These are phyloP conservation scores for Apodospora peruviana DNA, from an alignment of 495 filamentous ascomycete genomes.

Conservation along the genomic window DNA sequence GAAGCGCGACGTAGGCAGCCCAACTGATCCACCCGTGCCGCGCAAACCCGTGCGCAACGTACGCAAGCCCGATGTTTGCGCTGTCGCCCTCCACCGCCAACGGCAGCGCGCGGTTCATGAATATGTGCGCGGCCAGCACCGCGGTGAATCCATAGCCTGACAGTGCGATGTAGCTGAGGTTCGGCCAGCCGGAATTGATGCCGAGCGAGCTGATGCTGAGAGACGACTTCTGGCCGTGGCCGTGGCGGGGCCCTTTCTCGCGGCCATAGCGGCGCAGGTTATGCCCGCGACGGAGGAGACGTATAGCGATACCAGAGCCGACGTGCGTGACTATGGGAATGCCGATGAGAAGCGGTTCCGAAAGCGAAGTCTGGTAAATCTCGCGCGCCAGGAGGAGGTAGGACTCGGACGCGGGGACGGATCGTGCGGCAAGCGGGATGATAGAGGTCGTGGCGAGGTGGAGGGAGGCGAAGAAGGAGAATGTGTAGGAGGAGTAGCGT, in stretches of 20 bases:
- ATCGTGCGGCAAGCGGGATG: conserved; percentile 57
- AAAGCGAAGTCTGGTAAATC: conserved; percentile 74
- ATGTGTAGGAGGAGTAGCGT: conserved; percentile 81
- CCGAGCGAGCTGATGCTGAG: conserved; percentile 18
- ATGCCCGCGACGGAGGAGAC: conserved; percentile 62
- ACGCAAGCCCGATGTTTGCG: conserved; percentile 72
- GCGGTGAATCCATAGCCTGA: conserved; percentile 63
- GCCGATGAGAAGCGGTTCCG: conserved; percentile 58
- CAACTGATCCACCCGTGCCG: conserved; percentile 59
- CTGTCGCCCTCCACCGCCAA: conserved; percentile 73
- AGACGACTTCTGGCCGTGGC: conserved; percentile 22
- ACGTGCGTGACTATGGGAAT: conserved; percentile 54
- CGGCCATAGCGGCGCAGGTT: conserved; percentile 57
- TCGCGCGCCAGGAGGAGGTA: conserved; percentile 63
- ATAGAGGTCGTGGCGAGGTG: conserved; percentile 79
- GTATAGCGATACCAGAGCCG: conserved; percentile 65
- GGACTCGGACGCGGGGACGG: conserved; percentile 50
- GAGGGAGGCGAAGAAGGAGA: conserved; percentile 68
- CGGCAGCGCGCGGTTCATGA: conserved; percentile 67
- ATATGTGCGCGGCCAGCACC: conserved; percentile 60
- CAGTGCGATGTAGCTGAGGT: conserved; percentile 55
- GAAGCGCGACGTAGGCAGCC: conserved; percentile 59
- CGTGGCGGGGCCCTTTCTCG: conserved; percentile 8
- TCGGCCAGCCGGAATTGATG: conserved; percentile 55
- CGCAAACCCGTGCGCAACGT: conserved; percentile 80